Evolutionary conservation across 192 early-diverging fungal genomes (phyloP).

Genomic region (Backusella macrospora): DNA sequence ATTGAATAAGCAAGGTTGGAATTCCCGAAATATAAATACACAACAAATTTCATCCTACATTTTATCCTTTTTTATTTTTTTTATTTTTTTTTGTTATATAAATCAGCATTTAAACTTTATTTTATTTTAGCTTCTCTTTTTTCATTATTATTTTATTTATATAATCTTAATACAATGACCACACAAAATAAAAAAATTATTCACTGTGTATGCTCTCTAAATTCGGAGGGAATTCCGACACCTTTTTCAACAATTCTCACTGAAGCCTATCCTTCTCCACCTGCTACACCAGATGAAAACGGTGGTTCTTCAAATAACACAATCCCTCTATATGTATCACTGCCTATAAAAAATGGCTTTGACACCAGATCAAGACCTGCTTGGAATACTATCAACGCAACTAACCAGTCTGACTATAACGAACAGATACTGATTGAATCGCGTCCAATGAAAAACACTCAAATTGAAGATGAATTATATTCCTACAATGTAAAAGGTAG

Average conservation of each 20-base stretch:
- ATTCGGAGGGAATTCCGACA: conserved; percentile 5
- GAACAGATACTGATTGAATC: background rate
- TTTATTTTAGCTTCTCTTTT: background rate
- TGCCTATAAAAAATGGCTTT: background rate
- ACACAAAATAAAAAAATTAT: conserved; percentile 13
- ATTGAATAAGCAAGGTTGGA: background rate
- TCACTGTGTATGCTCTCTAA: background rate
- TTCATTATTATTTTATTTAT: background rate
- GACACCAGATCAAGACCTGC: conserved; percentile 3
- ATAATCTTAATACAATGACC: background rate
- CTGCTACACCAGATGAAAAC: conserved; percentile 7
- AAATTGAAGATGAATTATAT: conserved; percentile 2
- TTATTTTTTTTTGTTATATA: background rate
- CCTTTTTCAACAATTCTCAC: background rate
- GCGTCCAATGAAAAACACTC: conserved; percentile 10
- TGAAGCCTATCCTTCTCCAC: background rate
- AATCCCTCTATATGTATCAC: background rate
- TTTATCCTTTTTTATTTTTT: background rate
- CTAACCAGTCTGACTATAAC: background rate
- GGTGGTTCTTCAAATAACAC: background rate
- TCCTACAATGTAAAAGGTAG: background rate
- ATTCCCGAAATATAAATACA: conserved; percentile 7
- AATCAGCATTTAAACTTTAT: background rate
- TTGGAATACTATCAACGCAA: background rate
- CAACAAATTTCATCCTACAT: background rate